Base-by-base conservation (phyloP, 2,329 filamentous ascomycete genomes). In the Cytospora piceae region DNA sequence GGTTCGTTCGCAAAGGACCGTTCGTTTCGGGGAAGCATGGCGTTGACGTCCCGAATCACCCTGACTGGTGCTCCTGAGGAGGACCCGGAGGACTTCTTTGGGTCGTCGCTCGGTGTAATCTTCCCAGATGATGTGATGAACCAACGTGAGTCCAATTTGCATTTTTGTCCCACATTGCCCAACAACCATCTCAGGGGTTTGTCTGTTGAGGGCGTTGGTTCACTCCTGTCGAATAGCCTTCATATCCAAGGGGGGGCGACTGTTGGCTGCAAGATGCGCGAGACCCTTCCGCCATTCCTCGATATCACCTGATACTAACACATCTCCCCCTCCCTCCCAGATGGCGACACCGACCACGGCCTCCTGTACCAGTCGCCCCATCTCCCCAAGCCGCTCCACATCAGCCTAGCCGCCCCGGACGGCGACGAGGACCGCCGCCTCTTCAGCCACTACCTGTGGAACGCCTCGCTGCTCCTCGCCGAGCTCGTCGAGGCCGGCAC, bases 381-480 rank as follows among this genome's bases (percentile, higher is more conserved):
- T 66, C 78, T 85, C 20, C 82, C 79, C 20, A 74, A 72, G 61
- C 78, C 80, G 14, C 72, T 85, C 54, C 69, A 74, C 54, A 77
- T 85, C 70, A 76, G 77, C 11, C 78, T 85, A 22, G 75, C 80
- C 27, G 79, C 85, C 70, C 87, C 77, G 15, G 73, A 78, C 37
- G 78, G 75, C 37, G 85, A 88, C 63, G 76, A 81, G 34, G 84
- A 87, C 70, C 78, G 88, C 58, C 75, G 77, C 24, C 81, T 92
- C 54, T 92, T 91, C 73, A 87, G 87, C 68, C 90, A 93, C 73
- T 91, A 89, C 74, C 77, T 92, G 31, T 93, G 90, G 90, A 93
- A 93, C 76, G 82, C 89, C 8, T 82, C 80, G 22, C 74, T 88
- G 57, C 75, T 85, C 69, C 77, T 86, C 1, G 84, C 83, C 11